Base-by-base conservation (phyloP, 257 asterid species). In the Rehmannia glutinosa region DNA sequence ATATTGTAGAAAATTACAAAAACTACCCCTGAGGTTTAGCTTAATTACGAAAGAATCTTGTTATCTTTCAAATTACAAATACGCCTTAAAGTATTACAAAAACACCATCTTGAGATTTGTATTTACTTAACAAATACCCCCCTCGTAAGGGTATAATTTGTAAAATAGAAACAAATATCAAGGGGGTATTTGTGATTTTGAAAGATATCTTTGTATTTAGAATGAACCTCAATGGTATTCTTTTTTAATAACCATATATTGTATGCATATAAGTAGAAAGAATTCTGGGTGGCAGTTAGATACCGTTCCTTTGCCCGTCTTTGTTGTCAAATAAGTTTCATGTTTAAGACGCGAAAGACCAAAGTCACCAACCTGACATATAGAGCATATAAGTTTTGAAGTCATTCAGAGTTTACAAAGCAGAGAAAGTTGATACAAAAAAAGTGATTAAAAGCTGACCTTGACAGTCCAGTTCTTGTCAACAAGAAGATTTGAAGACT, bases 361-460 rank as follows among this genome's bases (percentile, higher is more conserved):
- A 88, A 93, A 93, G 83, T 93, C 99, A 33, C 97, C 99, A 52
- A 93, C 98, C 98, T 93, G n/a, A n/a, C n/a, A n/a, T n/a, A 75
- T 86, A 65, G n/a, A 39, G 7, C 20, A 66, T 25, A 73, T 13
- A 58, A n/a, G n/a, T n/a, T n/a, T n/a, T n/a, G n/a, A n/a, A n/a
- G 32, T 53, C 47, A 56, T 15, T 32, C 1, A 32, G 21, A 72
- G 21, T 62, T 60, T 36, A 60, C 0, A 23, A 69, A 51, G 64
- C 27, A 17, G 46, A 46, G 32, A 25, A 23, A 23, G 1, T 0
- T 3, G 3, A 23, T n/a, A n/a, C n/a, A 38, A 20, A 3, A 9
- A 54, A 64, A 62, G 61, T 62, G 47, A 61, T 45, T 10, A 36
- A 39, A 68, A 60, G 41, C 80, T 58, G 52, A 93, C 99, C 95